Conservation (phyloP, 208 protist genomes). For the Wallacemonas rigidus region DNA sequence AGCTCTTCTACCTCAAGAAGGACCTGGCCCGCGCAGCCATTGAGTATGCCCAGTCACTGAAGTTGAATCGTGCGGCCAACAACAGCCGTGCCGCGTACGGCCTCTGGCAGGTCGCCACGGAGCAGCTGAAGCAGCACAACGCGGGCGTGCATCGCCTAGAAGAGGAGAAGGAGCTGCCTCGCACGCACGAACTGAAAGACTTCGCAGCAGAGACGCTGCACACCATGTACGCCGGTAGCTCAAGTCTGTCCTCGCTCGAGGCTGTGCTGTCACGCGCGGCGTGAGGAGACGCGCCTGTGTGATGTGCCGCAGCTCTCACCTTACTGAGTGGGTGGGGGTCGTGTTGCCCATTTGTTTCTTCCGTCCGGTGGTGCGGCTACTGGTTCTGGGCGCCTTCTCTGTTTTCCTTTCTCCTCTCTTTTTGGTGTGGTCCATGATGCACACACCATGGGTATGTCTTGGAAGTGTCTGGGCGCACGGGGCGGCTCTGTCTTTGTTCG, state of each 20-base stretch:
- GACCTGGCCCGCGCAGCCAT: constrained; percentile 50
- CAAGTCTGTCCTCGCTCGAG: constrained; percentile 62
- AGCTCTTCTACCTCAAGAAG: constrained; percentile 74
- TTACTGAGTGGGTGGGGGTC: not conserved
- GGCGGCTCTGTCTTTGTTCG: too few species aligned
- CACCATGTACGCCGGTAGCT: constrained; percentile 73
- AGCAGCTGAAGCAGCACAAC: constrained; percentile 56
- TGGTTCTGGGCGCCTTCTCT: too few species aligned
- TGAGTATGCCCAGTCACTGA: constrained; percentile 82
- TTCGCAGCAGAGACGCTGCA: constrained; percentile 67
- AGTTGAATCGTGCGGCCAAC: constrained; percentile 68
- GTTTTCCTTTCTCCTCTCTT: too few species aligned
- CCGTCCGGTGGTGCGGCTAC: not conserved
- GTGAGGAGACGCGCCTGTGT: not conserved
- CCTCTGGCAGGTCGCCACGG: constrained; percentile 57
- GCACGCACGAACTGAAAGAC: constrained; percentile 54
- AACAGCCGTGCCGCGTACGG: constrained; percentile 81
- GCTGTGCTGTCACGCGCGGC: constrained; percentile 55
- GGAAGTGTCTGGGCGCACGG: too few species aligned
- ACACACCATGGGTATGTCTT: too few species aligned
- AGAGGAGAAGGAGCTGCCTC: constrained; percentile 38
- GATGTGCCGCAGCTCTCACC: too few species aligned
- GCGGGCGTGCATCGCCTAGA: constrained; percentile 27
- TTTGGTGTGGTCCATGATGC: too few species aligned
- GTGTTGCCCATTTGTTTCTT: constrained; percentile 2